Evolutionary conservation across 345 rosid genomes (phyloP).

Genomic region (Salix exigua): DNA sequence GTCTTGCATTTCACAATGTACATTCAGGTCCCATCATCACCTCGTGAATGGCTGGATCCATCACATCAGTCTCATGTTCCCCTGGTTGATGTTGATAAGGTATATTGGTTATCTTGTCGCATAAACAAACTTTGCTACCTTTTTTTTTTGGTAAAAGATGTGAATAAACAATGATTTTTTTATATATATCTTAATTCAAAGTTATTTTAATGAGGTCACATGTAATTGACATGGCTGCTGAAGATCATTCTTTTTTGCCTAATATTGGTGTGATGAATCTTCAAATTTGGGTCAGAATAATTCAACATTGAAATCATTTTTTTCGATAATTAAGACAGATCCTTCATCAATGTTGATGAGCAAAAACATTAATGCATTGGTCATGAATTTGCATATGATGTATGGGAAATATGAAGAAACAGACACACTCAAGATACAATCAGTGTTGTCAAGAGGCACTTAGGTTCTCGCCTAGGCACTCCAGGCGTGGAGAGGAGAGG

Average conservation of each 20-base stretch:
- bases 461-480: no score
- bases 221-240: not conserved
- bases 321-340: not conserved
- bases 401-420: not conserved
- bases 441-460: not conserved
- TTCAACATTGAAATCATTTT: no score
- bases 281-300: not conserved
- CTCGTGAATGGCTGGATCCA: constrained; percentile 64
- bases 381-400: not conserved
- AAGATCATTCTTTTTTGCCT: not conserved
- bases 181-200: not conserved
- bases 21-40: constrained; percentile 49
- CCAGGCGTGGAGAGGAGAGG: no score
- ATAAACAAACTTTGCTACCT: not conserved
- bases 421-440: not conserved
- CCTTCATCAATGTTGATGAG: not conserved
- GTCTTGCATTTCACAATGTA: constrained; percentile 18
- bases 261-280: not conserved
- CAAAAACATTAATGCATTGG: not conserved
- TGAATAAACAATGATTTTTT: not conserved
- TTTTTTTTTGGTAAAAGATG: not conserved
- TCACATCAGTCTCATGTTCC: constrained; percentile 79
- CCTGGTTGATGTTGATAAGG: constrained; percentile 96
- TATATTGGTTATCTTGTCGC: constrained; percentile 17
- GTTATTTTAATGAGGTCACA: not conserved